A percentile compares a stretch with the other conserved stretches of the same genome.
These are phyloP conservation scores for Bocquillonia castaneifolia DNA, from an alignment of 441 rosid genomes.

Conservation along the genomic window DNA sequence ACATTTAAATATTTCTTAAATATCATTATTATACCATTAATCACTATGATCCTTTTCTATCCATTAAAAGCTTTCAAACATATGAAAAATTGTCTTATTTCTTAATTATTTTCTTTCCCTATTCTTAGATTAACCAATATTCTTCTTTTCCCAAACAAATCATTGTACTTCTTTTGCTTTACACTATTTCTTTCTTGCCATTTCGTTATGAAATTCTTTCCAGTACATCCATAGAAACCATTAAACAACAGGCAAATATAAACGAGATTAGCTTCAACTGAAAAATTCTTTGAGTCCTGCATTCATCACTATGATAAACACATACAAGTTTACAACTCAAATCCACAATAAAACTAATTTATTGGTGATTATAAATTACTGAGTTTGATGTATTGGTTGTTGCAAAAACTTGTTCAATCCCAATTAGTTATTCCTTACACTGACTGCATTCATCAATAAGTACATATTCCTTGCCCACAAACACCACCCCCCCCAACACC, in stretches of 20 bases:
- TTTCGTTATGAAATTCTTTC: background rate
- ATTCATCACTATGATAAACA: too few relatives aligned
- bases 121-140: too few relatives aligned
- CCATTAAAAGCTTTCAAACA: too few relatives aligned
- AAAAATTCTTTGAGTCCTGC: background rate
- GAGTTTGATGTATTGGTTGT: background rate
- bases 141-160: too few relatives aligned
- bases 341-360: background rate
- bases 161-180: background rate
- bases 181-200: background rate
- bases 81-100: too few relatives aligned
- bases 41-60: too few relatives aligned
- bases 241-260: background rate
- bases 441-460: background rate
- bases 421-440: background rate
- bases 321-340: too few relatives aligned
- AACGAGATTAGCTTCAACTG: background rate
- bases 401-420: background rate
- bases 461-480: background rate
- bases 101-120: too few relatives aligned
- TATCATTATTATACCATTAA: too few relatives aligned
- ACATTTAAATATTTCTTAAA: too few relatives aligned
- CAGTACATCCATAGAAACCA: background rate
- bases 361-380: background rate
- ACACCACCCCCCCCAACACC: too few relatives aligned